A percentile compares a stretch with the other conserved stretches of the same genome.
Conservation (phyloP, 495 filamentous ascomycete species). For the Geopyxis carbonaria region DNA sequence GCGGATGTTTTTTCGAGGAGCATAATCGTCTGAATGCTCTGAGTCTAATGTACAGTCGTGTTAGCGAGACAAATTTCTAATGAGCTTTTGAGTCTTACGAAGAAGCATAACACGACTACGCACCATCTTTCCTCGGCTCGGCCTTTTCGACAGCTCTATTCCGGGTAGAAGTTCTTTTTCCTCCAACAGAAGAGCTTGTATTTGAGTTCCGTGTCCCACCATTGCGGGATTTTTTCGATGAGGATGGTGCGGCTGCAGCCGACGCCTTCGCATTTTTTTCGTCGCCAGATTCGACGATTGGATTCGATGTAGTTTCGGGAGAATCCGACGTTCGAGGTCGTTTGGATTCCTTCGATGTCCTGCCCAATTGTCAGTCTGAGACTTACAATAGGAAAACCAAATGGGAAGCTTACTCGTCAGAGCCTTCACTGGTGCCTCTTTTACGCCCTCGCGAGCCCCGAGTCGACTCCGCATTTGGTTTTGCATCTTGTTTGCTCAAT, state of each 20-base stretch:
- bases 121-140: conserved; percentile 25
- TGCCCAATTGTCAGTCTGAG: conserved; percentile 6
- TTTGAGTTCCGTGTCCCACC: conserved; percentile 16
- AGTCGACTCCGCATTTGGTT: conserved; percentile 33
- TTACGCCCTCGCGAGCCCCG: conserved; percentile 47
- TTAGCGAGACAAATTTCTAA: no score
- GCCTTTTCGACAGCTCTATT: conserved; percentile 22
- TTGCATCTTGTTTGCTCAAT: conserved; percentile 68
- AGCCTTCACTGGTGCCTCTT: conserved; percentile 68
- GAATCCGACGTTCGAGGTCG: conserved; percentile 24
- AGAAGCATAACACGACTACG: conserved; percentile 6
- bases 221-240: conserved; percentile 20
- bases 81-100: no score
- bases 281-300: conserved; percentile 19
- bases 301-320: conserved; percentile 21
- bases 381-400: conserved; percentile 1
- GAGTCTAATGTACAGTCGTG: conserved; percentile 22
- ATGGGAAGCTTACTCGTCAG: conserved; percentile 50
- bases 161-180: conserved; percentile 23
- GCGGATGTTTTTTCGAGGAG: conserved; percentile 15
- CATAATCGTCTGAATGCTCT: conserved; percentile 25
- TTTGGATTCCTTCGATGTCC: conserved; percentile 34
- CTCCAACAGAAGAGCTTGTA: conserved; percentile 8
- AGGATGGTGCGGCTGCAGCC: conserved; percentile 14
- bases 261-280: conserved; percentile 19